Evolutionary conservation across 495 filamentous ascomycete genomes (phyloP), one percentile per base, ranked within the genome.

Genomic region (Collariella sp.): DNA sequence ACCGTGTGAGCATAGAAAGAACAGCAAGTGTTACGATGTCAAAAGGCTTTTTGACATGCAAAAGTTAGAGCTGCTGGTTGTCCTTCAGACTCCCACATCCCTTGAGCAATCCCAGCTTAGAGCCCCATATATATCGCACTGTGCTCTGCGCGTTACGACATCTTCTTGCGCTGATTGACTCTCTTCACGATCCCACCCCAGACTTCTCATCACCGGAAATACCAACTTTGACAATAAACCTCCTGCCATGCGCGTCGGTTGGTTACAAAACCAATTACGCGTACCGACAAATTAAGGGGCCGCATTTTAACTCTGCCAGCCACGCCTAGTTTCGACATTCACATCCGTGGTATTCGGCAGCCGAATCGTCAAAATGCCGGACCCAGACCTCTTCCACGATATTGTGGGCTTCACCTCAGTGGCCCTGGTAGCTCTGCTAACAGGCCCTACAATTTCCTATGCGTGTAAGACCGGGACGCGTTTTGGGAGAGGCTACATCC

Each of bases 341-440:
- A 11, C 42, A 23, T 35, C 20, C 18, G 6, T 19, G 36, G 2
- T 43, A 12, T 4, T 20, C 26, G 20, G 38, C 15, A 20, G 29
- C 38, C 36, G 20, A 43, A 10, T 15, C 29, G 29, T 31, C 36
- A 16, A 43, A 10, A 60, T 64, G 46, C 40, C 41, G 26, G 29
- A 49, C 51, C 13, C 38, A 63, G 45, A 56, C 6, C 29, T 52
- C 40, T 16, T 54, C n/a, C 24, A 56, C 19, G 42, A 39, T 22
- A 7, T 56, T 13, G 22, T 50, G n/a, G 45, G 57, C 5, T 33
- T 42, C 40, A 33, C 39, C 9, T 35, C 50, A 23, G 41, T 38
- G 16, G 54, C n/a, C 16, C 11, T 52, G 36, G 43, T 62, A n/a
- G 49, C 46, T 20, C 29, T 57, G 7, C 50, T 62, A 3, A 53